phyloP scores from a whole-genome alignment of 768 basidiomycete genomes.

The Rubroboletus satanas region DNA sequence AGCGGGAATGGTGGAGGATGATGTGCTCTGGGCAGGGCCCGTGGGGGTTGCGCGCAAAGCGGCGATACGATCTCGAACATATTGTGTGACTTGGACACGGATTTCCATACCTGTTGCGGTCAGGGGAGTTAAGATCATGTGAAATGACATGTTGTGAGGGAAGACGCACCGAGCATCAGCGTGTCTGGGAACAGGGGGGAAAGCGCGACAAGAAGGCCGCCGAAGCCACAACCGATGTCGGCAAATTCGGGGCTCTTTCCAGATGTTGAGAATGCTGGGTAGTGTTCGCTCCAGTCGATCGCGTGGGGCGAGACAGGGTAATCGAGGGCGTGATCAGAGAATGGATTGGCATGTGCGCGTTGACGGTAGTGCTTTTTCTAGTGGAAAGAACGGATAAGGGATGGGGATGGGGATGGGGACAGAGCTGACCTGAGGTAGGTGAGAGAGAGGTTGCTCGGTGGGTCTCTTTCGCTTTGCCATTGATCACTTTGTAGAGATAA shows the following conservation, averaged over 20 bases:
- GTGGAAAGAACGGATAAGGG: background rate
- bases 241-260: slow-evolving; percentile 85
- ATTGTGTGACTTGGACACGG: slow-evolving; percentile 92
- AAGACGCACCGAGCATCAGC: slow-evolving; percentile 83
- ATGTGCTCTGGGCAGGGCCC: slow-evolving; percentile 9
- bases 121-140: background rate
- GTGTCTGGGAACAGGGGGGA: slow-evolving; percentile 89
- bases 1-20: slow-evolving; percentile 31
- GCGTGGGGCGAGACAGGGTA: slow-evolving; percentile 75
- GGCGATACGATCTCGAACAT: slow-evolving; percentile 89
- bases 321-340: slow-evolving; percentile 82
- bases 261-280: slow-evolving; percentile 59
- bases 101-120: slow-evolving; percentile 83
- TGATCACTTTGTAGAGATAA: too few relatives aligned
- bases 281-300: slow-evolving; percentile 83
- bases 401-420: too few relatives aligned
- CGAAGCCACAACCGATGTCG: slow-evolving; percentile 97
- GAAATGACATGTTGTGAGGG: background rate
- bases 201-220: slow-evolving; percentile 84
- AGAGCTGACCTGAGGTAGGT: slow-evolving; percentile 49
- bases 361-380: slow-evolving; percentile 85
- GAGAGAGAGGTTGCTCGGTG: slow-evolving; percentile 1
- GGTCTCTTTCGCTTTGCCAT: slow-evolving; percentile 30
- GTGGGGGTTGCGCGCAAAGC: slow-evolving; percentile 75
- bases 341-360: slow-evolving; percentile 81